Percentiles rank a stretch among this genome's conserved stretches.
phyloP scores from a whole-genome alignment of 1,139 yeast species.

The Suhomyces maxii region DNA sequence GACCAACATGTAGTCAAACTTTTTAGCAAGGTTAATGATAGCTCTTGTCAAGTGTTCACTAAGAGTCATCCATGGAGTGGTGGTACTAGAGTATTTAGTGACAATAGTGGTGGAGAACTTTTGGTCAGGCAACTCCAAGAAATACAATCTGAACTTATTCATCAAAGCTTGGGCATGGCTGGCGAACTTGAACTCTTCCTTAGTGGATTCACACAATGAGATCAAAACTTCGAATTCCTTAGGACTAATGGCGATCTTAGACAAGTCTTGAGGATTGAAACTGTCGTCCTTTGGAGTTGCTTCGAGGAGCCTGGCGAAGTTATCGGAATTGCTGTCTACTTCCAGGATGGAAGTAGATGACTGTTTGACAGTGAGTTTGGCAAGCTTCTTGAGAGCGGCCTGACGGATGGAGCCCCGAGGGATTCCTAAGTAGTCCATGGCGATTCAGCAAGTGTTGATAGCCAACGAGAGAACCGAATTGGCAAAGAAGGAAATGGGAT shows the following conservation, averaged over 20 bases:
- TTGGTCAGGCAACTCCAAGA: conserved; percentile 61
- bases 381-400: conserved; percentile 54
- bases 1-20: conserved; percentile 27
- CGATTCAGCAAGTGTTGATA: neutral
- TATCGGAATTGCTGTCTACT: conserved; percentile 16
- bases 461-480: neutral
- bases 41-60: conserved; percentile 38
- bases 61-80: conserved; percentile 39
- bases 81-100: conserved; percentile 24
- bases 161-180: conserved; percentile 54
- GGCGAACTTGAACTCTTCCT: conserved; percentile 35
- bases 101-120: conserved; percentile 28
- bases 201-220: conserved; percentile 62
- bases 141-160: conserved; percentile 55
- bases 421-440: conserved; percentile 43
- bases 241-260: conserved; percentile 43
- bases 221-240: conserved; percentile 71
- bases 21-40: conserved; percentile 37
- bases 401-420: conserved; percentile 53
- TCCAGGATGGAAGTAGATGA: conserved; percentile 7
- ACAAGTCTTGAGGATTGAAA: conserved; percentile 13
- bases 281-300: conserved; percentile 20
- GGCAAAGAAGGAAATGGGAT: neutral
- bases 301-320: conserved; percentile 27
- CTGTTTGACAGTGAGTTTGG: conserved; percentile 30